Evolutionary conservation across 2,329 filamentous ascomycete species (phyloP).

Genomic region (Leptographium wingfieldii): DNA sequence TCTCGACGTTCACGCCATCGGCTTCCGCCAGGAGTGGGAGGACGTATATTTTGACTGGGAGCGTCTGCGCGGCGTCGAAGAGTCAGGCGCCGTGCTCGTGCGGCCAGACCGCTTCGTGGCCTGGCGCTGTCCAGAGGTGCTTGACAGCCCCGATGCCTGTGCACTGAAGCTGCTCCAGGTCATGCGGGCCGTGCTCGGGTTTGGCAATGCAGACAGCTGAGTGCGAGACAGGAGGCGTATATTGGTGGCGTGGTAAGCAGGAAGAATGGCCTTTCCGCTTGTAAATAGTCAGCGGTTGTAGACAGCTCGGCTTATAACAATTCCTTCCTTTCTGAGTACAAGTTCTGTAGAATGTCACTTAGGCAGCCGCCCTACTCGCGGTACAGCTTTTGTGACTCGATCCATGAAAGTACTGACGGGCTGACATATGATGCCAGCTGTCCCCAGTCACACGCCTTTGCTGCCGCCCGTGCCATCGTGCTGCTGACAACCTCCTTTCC

Average conservation of each 20-base stretch:
- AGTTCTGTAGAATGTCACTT: no score
- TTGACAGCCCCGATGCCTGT: conserved; percentile 5
- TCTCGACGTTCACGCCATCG: conserved; percentile 39
- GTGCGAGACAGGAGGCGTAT: neutral
- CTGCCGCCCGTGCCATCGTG: conserved; percentile 50
- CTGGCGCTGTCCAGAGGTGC: conserved; percentile 25
- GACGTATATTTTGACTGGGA: conserved; percentile 52
- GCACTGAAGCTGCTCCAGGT: conserved; percentile 2
- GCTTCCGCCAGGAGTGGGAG: conserved; percentile 45
- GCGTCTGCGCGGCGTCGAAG: conserved; percentile 36
- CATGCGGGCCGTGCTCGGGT: conserved; percentile 6
- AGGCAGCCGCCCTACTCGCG: neutral
- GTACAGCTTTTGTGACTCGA: conserved; percentile 45
- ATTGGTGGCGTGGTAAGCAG: neutral
- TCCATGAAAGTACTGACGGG: conserved; percentile 41
- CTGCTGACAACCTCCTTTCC: conserved; percentile 37
- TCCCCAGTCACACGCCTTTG: conserved; percentile 31
- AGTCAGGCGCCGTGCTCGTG: conserved; percentile 44
- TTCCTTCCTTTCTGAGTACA: no score
- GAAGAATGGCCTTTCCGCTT: no score
- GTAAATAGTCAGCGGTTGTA: no score
- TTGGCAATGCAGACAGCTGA: neutral
- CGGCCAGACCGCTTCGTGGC: conserved; percentile 47
- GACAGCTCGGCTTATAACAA: no score
- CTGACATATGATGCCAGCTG: conserved; percentile 42